Percentiles rank a stretch among this genome's conserved stretches.
These are phyloP conservation scores for Aspergillus novofumigatus DNA, from an alignment of 2,329 filamentous ascomycete species.

Conservation along the genomic window DNA sequence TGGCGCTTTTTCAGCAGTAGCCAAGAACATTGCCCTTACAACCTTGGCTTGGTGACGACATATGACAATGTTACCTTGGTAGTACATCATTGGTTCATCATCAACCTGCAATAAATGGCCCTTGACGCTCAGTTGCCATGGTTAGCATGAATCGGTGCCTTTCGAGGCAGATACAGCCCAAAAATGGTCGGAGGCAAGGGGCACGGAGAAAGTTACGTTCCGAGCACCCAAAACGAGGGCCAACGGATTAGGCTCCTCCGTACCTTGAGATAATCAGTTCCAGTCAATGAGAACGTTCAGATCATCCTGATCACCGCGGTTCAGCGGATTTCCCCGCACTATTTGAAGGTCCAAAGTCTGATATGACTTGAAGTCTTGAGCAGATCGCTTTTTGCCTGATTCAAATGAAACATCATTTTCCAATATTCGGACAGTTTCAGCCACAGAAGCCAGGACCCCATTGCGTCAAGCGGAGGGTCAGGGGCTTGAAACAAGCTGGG, in stretches of 20 bases:
- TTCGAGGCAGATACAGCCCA: neutral
- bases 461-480: no score
- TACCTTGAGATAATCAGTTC: neutral
- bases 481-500: no score
- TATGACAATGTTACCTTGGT: constrained; percentile 1
- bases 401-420: neutral
- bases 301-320: constrained; percentile 1
- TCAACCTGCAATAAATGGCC: neutral
- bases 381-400: no score
- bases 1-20: constrained; percentile 6
- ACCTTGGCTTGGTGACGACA: constrained; percentile 11
- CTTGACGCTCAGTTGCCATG: neutral
- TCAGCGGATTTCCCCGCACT: neutral
- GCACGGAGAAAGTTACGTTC: neutral
- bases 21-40: neutral
- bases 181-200: neutral
- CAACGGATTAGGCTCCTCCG: neutral
- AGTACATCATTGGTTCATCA: neutral
- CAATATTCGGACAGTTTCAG: neutral
- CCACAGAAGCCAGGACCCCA: neutral
- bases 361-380: neutral
- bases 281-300: neutral
- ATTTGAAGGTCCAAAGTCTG: neutral
- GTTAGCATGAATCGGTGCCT: neutral
- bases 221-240: neutral